Evolutionary conservation across 2,329 filamentous ascomycete genomes (phyloP), one percentile per base, ranked within the genome.

Genomic region (Phialophora tarda): DNA sequence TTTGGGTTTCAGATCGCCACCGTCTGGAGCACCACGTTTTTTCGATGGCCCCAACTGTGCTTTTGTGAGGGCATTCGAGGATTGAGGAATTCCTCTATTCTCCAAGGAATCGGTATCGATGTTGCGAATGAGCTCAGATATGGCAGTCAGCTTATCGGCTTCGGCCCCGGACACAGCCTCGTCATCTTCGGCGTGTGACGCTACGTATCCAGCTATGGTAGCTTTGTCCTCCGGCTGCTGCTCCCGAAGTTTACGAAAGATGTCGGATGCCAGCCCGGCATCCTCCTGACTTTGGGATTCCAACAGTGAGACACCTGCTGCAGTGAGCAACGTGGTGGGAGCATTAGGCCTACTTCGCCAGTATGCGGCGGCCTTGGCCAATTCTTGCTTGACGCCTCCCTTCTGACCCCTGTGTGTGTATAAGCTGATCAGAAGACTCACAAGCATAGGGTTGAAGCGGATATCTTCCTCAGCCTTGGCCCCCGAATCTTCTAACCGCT

Each of bases 181-280:
- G 67, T 90, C 83, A 1, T 81, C 82, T 1, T 86, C 86, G 30
- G 91, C 90, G 72, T 91, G 87, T 10, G 93, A 89, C 2, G 95
- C 95, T 7, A 98, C 86, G n/a, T 95, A 87, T 1, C 95, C 95
- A 8, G 93, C 93, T 17, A 88, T 86, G 1, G 91, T 89, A 62
- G 90, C 84, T 34, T 84, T 85, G 72, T 96, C 91, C 47, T 81
- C 73, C 2, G 75, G 82, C 50, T 92, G 84, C 65, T 88, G 83
- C 2, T 85, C 79, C 69, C 90, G 86, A 12, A 98, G 84, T 56
- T 85, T 85, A 59, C 86, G 84, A 78, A 98, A 98, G 7, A 95
- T 89, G n/a, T 90, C 85, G 2, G 88, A 88, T 0, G 95, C 93
- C 0, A 87, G 82, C 14, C 84, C 78, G 28, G 92, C 81, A 71